These are phyloP conservation scores for Hsuehochloa calcarea DNA, from an alignment of 176 grass and related monocot genomes.

Conservation along the genomic window DNA sequence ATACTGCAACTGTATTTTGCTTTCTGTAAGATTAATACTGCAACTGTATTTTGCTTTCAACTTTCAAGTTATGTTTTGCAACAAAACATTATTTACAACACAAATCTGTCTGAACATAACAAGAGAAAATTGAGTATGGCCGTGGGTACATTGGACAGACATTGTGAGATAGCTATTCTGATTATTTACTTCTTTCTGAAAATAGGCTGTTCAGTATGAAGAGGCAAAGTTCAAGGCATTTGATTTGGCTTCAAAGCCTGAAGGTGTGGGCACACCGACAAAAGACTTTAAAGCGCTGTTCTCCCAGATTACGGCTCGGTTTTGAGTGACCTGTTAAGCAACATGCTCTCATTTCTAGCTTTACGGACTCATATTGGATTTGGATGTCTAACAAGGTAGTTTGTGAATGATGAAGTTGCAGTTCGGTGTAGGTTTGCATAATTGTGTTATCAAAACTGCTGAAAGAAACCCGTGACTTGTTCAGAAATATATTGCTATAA, in stretches of 20 bases:
- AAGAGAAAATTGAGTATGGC: background rate
- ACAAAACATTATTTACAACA: background rate
- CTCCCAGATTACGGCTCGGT: constrained; percentile 47
- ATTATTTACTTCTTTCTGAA: background rate
- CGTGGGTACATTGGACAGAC: background rate
- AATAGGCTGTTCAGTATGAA: constrained; percentile 72
- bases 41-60: background rate
- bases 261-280: constrained; percentile 62
- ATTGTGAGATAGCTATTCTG: background rate
- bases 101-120: background rate
- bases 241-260: constrained; percentile 81
- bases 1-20: background rate
- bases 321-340: constrained; percentile 30
- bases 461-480: background rate
- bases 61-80: background rate
- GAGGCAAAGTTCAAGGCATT: constrained; percentile 85
- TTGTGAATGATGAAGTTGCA: background rate
- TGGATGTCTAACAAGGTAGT: background rate
- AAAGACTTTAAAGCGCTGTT: constrained; percentile 71
- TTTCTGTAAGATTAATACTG: no score
- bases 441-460: background rate
- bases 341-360: background rate
- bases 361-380: background rate
- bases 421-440: constrained; percentile 2
- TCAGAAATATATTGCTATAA: background rate